Evolutionary conservation across 2,329 filamentous ascomycete species (phyloP).

Genomic region (Aspergillus intermedius): DNA sequence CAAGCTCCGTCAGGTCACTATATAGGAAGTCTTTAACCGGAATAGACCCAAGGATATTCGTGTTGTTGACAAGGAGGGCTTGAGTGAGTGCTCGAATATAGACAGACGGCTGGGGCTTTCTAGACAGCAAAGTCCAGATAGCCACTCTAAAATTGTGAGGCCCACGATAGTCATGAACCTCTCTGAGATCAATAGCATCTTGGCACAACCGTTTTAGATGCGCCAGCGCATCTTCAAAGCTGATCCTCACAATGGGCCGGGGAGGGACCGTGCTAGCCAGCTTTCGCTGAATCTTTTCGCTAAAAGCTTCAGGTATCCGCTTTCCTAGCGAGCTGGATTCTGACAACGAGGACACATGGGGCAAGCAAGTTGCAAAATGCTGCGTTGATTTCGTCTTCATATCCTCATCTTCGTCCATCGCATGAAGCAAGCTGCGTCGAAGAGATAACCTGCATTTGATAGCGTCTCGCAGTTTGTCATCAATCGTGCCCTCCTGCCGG

Average conservation of each 20-base stretch:
- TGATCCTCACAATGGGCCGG: constrained; percentile 73
- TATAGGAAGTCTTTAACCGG: constrained; percentile 70
- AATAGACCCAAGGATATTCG: constrained; percentile 60
- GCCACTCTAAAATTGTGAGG: constrained; percentile 67
- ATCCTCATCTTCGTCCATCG: constrained; percentile 33
- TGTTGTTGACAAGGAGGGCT: constrained; percentile 66
- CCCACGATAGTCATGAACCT: constrained; percentile 61
- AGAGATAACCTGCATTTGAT: constrained; percentile 61
- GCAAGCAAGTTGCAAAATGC: constrained; percentile 28
- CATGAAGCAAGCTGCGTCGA: constrained; percentile 46
- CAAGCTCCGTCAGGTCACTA: constrained; percentile 70
- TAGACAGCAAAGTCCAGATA: constrained; percentile 65
- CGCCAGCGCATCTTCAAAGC: constrained; percentile 62
- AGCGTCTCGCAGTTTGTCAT: constrained; percentile 43
- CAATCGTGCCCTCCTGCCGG: constrained; percentile 23
- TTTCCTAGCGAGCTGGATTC: constrained; percentile 57
- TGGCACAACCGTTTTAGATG: constrained; percentile 65
- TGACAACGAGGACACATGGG: constrained; percentile 50
- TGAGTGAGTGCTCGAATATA: constrained; percentile 78
- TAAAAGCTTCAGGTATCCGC: constrained; percentile 72
- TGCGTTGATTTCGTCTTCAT: constrained; percentile 23
- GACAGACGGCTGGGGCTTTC: constrained; percentile 73
- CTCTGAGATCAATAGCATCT: constrained; percentile 63
- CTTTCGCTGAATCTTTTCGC: constrained; percentile 80
- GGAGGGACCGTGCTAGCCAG: constrained; percentile 91